phyloP scores from a whole-genome alignment of 768 basidiomycete genomes.

The Russula brevipes region DNA sequence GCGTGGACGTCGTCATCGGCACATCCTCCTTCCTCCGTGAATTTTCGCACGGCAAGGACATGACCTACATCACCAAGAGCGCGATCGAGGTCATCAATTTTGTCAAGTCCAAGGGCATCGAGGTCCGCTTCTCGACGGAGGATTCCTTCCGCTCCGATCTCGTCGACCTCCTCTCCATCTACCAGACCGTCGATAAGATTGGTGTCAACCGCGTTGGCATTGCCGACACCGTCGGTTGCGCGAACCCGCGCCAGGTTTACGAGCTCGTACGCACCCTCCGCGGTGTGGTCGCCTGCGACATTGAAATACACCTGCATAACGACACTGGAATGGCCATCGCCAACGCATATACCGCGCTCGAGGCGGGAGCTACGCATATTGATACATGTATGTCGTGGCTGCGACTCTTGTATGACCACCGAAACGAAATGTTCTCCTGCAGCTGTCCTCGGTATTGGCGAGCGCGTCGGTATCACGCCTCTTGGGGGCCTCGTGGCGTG shows the following conservation, averaged over 20 bases:
- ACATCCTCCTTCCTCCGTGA: slow-evolving; percentile 99
- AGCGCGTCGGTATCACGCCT: slow-evolving; percentile 98
- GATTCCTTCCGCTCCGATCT: slow-evolving; percentile 99
- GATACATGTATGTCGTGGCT: slow-evolving; percentile 73
- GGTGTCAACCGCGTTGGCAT: slow-evolving; percentile 98
- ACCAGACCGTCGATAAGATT: slow-evolving; percentile 99
- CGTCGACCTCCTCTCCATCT: slow-evolving; percentile 96
- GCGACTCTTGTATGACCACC: not conserved
- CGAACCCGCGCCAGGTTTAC: slow-evolving; percentile 97
- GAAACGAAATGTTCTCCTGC: slow-evolving; percentile 8
- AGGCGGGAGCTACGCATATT: slow-evolving; percentile 98
- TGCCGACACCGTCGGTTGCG: slow-evolving; percentile 98
- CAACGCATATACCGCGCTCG: slow-evolving; percentile 96
- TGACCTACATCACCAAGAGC: slow-evolving; percentile 98
- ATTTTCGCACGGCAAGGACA: slow-evolving; percentile 99
- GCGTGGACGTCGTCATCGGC: slow-evolving; percentile 98
- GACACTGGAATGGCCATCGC: slow-evolving; percentile 99
- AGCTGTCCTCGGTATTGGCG: slow-evolving; percentile 97
- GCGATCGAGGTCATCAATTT: slow-evolving; percentile 98
- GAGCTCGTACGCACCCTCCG: slow-evolving; percentile 94
- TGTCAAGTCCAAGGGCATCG: slow-evolving; percentile 99
- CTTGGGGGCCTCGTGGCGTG: slow-evolving; percentile 96
- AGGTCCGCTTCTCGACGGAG: slow-evolving; percentile 99
- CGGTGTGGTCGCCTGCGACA: slow-evolving; percentile 95
- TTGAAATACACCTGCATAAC: slow-evolving; percentile 97